phyloP scores from a whole-genome alignment of 116 monocot species.

The Papilionanthe hybrid region DNA sequence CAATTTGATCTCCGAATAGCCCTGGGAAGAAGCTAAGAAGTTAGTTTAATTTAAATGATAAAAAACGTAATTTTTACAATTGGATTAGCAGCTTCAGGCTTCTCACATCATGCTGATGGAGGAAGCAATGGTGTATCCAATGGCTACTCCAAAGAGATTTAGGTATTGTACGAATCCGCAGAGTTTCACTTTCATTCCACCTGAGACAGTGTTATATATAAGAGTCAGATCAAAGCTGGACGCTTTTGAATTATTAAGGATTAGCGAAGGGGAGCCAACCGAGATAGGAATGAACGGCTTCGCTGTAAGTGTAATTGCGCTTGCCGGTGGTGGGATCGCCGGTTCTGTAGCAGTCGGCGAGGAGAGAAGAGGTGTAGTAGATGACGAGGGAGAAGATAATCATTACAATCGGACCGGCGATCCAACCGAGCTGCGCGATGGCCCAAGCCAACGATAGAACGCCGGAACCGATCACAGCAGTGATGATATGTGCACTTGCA shows the following conservation, averaged over 20 bases:
- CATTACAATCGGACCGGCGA: conserved; percentile 60
- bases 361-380: conserved; percentile 66
- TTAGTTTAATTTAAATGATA: conserved; percentile 1
- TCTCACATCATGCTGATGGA: conserved; percentile 90
- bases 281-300: conserved; percentile 63
- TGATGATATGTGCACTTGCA: conserved; percentile 78
- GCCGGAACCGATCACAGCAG: conserved; percentile 90
- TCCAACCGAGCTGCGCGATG: conserved; percentile 84
- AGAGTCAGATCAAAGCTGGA: neutral
- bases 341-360: conserved; percentile 68
- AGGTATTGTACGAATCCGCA: conserved; percentile 69
- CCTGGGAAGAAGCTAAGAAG: conserved; percentile 18
- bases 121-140: conserved; percentile 88
- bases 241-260: neutral
- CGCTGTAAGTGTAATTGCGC: conserved; percentile 85
- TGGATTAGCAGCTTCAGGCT: neutral
- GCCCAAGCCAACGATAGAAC: conserved; percentile 87
- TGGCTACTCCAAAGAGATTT: conserved; percentile 72
- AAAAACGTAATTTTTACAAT: neutral
- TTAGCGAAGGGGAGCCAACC: conserved; percentile 22
- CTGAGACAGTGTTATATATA: conserved; percentile 12
- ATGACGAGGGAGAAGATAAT: conserved; percentile 62
- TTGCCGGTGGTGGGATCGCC: conserved; percentile 59
- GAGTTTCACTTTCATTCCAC: conserved; percentile 61
- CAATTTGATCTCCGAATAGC: conserved; percentile 60